Base-by-base conservation (phyloP, 2,329 filamentous ascomycete genomes). In the Zymoseptoria pseudotritici region DNA sequence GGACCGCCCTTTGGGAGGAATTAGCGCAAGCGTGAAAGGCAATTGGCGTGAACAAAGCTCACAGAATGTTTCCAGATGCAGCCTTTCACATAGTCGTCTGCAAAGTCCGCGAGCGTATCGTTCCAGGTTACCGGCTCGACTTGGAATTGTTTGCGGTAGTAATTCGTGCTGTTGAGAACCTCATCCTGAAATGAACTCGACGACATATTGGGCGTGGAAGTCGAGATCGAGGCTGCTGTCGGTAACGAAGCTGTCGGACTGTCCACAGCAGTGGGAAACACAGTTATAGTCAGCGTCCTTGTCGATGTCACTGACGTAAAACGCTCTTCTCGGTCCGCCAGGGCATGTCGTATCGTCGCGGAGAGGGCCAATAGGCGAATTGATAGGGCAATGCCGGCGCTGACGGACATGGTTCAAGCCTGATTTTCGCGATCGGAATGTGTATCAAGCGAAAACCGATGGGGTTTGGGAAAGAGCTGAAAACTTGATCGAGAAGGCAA, bases 111-210 rank as follows among this genome's bases (percentile, higher is more conserved):
- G 3, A 73, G 58, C 3, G 58, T 62, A 7, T 59, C 52, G 53
- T 72, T 65, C 71, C 71, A 73, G 9, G 22, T 63, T 21, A 73
- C 49, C 2, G 65, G 54, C 4, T 56, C 49, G 17, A 67, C 69
- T 42, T 58, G 57, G 53, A 70, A 64, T 19, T 64, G 62, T 6
- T 60, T 53, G 52, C 71, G 67, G 55, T 68, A 72, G 50, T 60
- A 61, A 55, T 73, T 73, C 21, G 70, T 73, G 65, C 69, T 71
- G 59, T 72, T 73, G 42, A 73, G 61, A 20, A 71, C 63, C 2
- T 61, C 55, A 19, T 56, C 61, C 10, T 61, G 26, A n/a, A 69
- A 64, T 10, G 63, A 55, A 22, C 60, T 61, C 19, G 4, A 6
- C 10, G 52, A 13, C 65, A 56, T 58, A 17, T 51, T 57, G 22